Evolutionary conservation across 2,329 filamentous ascomycete genomes (phyloP), one percentile per base, ranked within the genome.

Genomic region (Paecilomyces sp.): DNA sequence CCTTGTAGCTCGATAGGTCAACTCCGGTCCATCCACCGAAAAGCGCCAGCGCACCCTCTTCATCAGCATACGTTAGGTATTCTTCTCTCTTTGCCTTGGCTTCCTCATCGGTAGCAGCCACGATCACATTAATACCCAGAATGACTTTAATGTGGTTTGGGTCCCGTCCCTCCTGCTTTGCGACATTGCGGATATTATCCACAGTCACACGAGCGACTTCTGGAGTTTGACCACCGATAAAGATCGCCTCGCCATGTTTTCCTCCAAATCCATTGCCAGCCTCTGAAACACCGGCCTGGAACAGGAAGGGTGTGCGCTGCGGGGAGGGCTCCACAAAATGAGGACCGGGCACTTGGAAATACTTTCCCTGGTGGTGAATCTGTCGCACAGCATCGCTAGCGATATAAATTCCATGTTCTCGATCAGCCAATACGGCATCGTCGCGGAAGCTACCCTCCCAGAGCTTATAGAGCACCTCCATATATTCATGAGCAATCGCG

Each of bases 381-480:
- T 71, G 67, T 7, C 73, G 66, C 8, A 78, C 74, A 3, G 63
- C 68, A 3, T 66, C 61, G 0, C 74, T 71, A 31, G 74, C 67
- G 1, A 70, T 72, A 34, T 77, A 77, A 0, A 66, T 68, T 15
- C 36, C 36, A 47, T 18, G 36, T 50, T 63, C 9, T 60, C 64
- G 3, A 64, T 60, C 3, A 60, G 61, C 58, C 70, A 66, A 3
- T 77, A 47, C 72, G 0, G 76, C 75, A 7, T 72, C 74, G 52
- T 77, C 75, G 22, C 77, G 71, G 80, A 81, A 84, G 6, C 77
- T 81, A 0, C 77, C 79, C 67, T 84, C 80, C 80, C 80, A 83
- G 0, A 83, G 72, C 63, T 81, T 80, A 58, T 78, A 77, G 1
- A 71, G 66, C 6, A 79, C 73, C n/a, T 77, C 68, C 57, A 80